These are phyloP conservation scores for Microsporum ferrugineum DNA, from an alignment of 2,329 filamentous ascomycete species.

Conservation along the genomic window DNA sequence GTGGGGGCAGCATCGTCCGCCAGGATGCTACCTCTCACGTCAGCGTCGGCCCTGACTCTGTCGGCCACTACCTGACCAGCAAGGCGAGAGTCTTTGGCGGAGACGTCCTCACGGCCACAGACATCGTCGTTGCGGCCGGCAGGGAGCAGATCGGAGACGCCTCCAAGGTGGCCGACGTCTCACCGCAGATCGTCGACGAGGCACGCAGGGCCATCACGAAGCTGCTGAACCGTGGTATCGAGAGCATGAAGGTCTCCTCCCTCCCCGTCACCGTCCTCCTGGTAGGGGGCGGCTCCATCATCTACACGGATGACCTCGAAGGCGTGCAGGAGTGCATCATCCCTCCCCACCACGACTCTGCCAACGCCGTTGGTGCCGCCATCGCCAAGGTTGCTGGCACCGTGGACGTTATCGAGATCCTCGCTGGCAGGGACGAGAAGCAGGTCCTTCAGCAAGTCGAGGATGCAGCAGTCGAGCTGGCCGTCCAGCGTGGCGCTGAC, in stretches of 20 bases:
- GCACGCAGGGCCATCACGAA: conserved; percentile 32
- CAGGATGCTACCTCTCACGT: conserved; percentile 25
- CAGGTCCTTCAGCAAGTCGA: conserved; percentile 17
- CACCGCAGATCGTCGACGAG: conserved; percentile 14
- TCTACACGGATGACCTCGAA: conserved; percentile 39
- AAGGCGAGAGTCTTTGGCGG: conserved; percentile 49
- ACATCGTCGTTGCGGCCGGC: conserved; percentile 37
- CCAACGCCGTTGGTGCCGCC: conserved; percentile 51
- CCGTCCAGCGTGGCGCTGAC: conserved; percentile 17
- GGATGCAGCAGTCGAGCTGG: conserved; percentile 16
- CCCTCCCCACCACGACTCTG: conserved; percentile 44
- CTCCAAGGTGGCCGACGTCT: conserved; percentile 15
- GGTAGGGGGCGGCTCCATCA: conserved; percentile 47
- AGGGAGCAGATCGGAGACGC: conserved; percentile 19
- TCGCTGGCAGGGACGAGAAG: conserved; percentile 23
- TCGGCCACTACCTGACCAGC: conserved; percentile 46
- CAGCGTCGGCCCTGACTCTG: conserved; percentile 50
- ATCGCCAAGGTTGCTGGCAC: conserved; percentile 46
- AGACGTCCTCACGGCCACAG: conserved; percentile 47
- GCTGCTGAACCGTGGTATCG: conserved; percentile 43
- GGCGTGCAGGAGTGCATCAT: conserved; percentile 42
- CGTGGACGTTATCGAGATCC: conserved; percentile 42
- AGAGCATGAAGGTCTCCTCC: conserved; percentile 47
- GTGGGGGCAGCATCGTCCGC: conserved; percentile 42
- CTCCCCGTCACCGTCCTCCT: conserved; percentile 43